Percentiles rank a stretch among this genome's conserved stretches.
Evolutionary conservation across 768 basidiomycete genomes (phyloP).

Genomic region (Rhodotorula babjevae): DNA sequence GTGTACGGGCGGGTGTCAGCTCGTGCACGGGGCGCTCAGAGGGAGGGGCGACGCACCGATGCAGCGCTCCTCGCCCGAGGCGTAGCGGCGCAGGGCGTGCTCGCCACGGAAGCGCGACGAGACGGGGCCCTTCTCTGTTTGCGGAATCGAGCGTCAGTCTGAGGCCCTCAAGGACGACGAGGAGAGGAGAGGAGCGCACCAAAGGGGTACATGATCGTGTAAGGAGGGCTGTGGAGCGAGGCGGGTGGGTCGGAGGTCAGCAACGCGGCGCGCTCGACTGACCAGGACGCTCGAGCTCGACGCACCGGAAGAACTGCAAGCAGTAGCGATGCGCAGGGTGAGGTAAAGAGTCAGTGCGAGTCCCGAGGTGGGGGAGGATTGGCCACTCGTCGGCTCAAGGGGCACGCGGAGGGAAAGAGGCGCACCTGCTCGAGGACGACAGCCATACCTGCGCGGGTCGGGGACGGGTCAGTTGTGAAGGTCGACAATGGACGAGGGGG

Average conservation of each 20-base stretch:
- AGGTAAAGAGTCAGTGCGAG: not conserved
- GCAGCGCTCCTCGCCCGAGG: conserved; percentile 96
- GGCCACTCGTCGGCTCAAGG: not conserved
- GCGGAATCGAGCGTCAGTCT: conserved; percentile 52
- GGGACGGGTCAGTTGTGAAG: not conserved
- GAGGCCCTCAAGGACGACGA: no score
- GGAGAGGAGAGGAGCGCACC: conserved; percentile 9
- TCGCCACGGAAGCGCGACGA: conserved; percentile 98
- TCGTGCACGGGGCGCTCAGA: no score
- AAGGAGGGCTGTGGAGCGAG: conserved; percentile 88
- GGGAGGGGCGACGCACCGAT: conserved; percentile 64
- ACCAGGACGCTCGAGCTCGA: not conserved
- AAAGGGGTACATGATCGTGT: conserved; percentile 56
- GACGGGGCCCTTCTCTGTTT: conserved; percentile 82
- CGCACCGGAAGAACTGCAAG: conserved; percentile 37
- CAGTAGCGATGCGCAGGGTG: no score
- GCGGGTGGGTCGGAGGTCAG: not conserved
- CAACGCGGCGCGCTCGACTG: fast-evolving
- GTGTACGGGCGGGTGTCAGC: not conserved
- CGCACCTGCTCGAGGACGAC: conserved; percentile 61
- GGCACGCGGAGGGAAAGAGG: not conserved
- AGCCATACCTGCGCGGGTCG: conserved; percentile 74
- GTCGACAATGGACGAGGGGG: no score
- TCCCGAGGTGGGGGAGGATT: not conserved
- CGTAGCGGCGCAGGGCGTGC: conserved; percentile 92